Base-by-base conservation (phyloP, 306 rosid genomes). In the Acacia crassicarpa region DNA sequence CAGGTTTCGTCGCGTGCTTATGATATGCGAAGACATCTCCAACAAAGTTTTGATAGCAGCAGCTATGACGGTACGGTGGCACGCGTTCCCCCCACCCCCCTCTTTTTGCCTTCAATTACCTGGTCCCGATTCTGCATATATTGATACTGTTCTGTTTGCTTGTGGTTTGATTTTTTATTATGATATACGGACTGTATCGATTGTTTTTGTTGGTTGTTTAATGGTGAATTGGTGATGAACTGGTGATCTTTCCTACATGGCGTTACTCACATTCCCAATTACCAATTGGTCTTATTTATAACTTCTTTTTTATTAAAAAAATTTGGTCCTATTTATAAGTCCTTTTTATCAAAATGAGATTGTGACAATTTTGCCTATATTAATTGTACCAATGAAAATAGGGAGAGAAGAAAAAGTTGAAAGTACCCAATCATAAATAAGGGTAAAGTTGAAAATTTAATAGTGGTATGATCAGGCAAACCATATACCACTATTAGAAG, bases 1-100 rank as follows among this genome's bases (percentile, higher is more conserved):
- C 90, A 86, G 44, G 93, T 95, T 17, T 95, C 99, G 16, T 95
- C 99, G 1, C 99, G 98, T 62, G 99, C 99, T 70, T 95, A 95
- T 81, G 97, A 91, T 74, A 93, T 95, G 91, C 92, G 98, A 6
- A 88, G 98, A 80, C 89, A 93, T 51, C 98, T 95, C 48, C 94
- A 93, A 48, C 97, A 95, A 78, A 77, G 91, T 25, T 84, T 92
- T 53, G 98, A 95, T 80, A 77, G 88, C 86, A 88, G 98, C 90
- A 92, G 98, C 89, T 95, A 95, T 58, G 99, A 95, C 38, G 99
- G 99, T 95, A 82, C 6, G 46, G 23, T 14, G 20, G 14, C 33
- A n/a, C 19, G 32, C 40, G 3, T 59, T 0, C 8, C 8, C 8
- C n/a, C 20, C 61, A 27, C 30, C 46, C 38, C 32, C 32, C 1